Evolutionary conservation across 2,329 filamentous ascomycete species (phyloP), one percentile per base, ranked within the genome.

Genomic region (Claviceps sp.): DNA sequence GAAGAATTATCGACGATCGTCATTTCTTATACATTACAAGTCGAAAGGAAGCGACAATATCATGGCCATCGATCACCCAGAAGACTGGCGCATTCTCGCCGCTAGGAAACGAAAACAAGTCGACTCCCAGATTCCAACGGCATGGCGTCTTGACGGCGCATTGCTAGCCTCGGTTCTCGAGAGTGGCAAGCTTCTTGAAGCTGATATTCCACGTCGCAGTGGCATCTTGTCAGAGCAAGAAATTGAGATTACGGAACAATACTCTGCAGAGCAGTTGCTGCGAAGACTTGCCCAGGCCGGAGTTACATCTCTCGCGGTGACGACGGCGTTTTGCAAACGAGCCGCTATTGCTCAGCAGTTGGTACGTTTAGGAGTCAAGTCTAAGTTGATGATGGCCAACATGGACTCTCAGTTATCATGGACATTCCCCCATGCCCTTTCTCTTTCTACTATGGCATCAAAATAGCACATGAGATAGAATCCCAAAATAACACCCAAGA

Each of bases 161-260:
- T 37, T 50, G 38, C 8, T 44, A 4, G 14, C 48, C 24, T 50
- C 52, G 37, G 40, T 38, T 26, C 52, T 50, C 22, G 16, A 44
- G 17, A 44, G 16, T 7, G 38, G 42, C 42, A 41, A 30, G n/a
- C 30, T 51, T 10, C 34, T 51, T 1, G 52, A 46, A 16, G 30
- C 58, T 17, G 55, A 56, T 8, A 52, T 60, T 5, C 54, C 54
- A 4, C 54, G 53, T 16, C 54, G 52, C 13, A 59, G 54, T 47
- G 71, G 72, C 0, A 61, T 77, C 4, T 59, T 77, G 1, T 68
- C 67, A 0, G 52, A 63, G 0, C 50, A 59, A 5, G 73, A 76
- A 57, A 56, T 75, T 8, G 64, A 65, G 11, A 71, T 77, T 38
- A 76, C 74, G 0, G 68, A 72, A 49, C 60, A 64, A 6, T 68